Evolutionary conservation across 1,284 basidiomycete species (phyloP).

Genomic region (Moesziomyces globuligerus): DNA sequence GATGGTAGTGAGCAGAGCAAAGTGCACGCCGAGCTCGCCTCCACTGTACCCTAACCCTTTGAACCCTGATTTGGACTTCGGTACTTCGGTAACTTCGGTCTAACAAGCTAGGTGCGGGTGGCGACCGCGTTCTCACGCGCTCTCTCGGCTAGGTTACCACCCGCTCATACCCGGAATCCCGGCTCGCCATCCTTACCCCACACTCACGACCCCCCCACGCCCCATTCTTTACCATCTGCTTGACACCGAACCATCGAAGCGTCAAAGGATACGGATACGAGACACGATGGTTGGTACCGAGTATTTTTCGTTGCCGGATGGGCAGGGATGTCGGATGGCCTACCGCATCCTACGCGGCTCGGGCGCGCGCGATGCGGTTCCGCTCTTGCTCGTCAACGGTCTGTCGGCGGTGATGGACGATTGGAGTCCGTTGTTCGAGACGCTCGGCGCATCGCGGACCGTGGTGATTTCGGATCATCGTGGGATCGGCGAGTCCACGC

Average conservation of each 20-base stretch:
- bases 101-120: conserved; percentile 1
- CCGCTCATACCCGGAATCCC: too few species aligned
- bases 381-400: conserved; percentile 62
- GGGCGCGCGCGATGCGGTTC: conserved; percentile 10
- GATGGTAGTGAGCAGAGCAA: too few species aligned
- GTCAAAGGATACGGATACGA: too few species aligned
- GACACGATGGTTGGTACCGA: not conserved
- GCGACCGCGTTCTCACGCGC: not conserved
- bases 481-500: conserved; percentile 54
- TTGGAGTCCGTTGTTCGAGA: conserved; percentile 56
- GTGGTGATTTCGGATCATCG: conserved; percentile 62
- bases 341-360: conserved; percentile 16
- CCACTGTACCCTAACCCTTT: too few species aligned
- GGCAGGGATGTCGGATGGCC: conserved; percentile 35
- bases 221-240: not conserved
- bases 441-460: conserved; percentile 34
- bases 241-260: too few species aligned
- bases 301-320: conserved; percentile 15
- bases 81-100: too few species aligned
- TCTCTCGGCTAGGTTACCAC: not conserved
- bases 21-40: not conserved
- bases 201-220: not conserved
- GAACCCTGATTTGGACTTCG: too few species aligned
- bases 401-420: conserved; percentile 62
- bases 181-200: not conserved